These are phyloP conservation scores for Musa itinerans DNA, from an alignment of 176 grass and related monocot species.

Conservation along the genomic window DNA sequence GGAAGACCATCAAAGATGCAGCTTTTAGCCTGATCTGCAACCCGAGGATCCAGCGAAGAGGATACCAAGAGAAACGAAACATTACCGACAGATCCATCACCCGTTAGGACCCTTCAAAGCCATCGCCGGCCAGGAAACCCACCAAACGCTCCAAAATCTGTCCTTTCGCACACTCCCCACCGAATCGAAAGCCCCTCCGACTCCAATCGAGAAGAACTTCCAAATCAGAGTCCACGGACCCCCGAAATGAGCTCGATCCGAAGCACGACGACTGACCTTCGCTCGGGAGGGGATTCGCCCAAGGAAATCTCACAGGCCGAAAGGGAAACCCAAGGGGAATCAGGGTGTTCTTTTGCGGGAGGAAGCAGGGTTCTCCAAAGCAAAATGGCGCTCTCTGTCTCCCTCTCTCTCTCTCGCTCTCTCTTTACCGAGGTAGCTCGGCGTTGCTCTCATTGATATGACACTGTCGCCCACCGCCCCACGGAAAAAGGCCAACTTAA, in stretches of 20 bases:
- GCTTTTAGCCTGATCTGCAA: conserved; percentile 1
- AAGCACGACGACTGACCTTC: background rate
- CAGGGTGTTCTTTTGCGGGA: background rate
- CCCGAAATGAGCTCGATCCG: background rate
- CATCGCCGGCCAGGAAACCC: background rate
- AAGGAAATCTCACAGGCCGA: background rate
- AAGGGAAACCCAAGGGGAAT: too few relatives aligned
- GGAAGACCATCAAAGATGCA: background rate
- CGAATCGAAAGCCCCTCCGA: background rate
- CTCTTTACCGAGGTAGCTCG: background rate
- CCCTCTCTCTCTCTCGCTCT: background rate
- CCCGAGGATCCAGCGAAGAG: background rate
- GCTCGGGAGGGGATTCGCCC: background rate
- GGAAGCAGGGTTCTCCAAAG: background rate
- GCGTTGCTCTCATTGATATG: background rate
- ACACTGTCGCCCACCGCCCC: background rate
- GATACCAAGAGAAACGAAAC: background rate
- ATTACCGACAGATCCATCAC: background rate
- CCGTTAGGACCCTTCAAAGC: background rate
- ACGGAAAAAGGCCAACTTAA: background rate
- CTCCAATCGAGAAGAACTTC: background rate
- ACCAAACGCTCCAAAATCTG: background rate
- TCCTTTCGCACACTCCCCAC: background rate
- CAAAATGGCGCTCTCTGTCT: background rate
- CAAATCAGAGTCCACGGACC: background rate